Evolutionary conservation across 177 flowering plant species (phyloP).

Genomic region (Telopea speciosissima): DNA sequence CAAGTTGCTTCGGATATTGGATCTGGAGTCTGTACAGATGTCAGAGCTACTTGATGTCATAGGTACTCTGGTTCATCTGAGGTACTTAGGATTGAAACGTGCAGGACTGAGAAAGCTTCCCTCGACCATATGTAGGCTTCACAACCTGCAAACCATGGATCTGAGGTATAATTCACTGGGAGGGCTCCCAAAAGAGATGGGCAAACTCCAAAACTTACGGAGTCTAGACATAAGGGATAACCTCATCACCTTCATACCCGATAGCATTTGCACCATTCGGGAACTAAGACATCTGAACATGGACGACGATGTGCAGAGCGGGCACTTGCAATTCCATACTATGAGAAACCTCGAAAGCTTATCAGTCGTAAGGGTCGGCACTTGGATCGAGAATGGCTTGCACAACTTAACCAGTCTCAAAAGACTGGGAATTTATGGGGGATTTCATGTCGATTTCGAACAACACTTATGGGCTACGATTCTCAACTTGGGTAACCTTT

Average conservation of each 20-base stretch:
- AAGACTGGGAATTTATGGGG: slow-evolving; percentile 5
- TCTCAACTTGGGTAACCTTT: neutral
- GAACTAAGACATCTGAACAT: slow-evolving; percentile 1
- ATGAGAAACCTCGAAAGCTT: slow-evolving; percentile 4
- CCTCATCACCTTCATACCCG: neutral
- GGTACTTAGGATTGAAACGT: neutral
- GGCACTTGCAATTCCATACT: neutral
- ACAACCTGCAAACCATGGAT: slow-evolving; percentile 5
- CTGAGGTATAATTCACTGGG: neutral
- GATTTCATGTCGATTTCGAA: neutral
- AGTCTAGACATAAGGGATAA: neutral
- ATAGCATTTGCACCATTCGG: neutral
- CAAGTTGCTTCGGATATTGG: slow-evolving; percentile 14
- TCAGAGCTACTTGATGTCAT: slow-evolving; percentile 4
- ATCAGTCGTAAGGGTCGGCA: neutral
- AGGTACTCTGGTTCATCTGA: slow-evolving; percentile 11
- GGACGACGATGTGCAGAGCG: neutral
- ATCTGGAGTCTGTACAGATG: neutral
- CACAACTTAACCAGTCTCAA: slow-evolving; percentile 5
- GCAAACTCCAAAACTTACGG: neutral
- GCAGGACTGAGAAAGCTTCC: neutral
- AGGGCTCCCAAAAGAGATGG: neutral
- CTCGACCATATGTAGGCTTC: neutral
- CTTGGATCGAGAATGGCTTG: slow-evolving; percentile 5
- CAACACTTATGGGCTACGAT: neutral